These are phyloP conservation scores for Cinchona pubescens DNA, from an alignment of 257 asterid genomes.

Conservation along the genomic window DNA sequence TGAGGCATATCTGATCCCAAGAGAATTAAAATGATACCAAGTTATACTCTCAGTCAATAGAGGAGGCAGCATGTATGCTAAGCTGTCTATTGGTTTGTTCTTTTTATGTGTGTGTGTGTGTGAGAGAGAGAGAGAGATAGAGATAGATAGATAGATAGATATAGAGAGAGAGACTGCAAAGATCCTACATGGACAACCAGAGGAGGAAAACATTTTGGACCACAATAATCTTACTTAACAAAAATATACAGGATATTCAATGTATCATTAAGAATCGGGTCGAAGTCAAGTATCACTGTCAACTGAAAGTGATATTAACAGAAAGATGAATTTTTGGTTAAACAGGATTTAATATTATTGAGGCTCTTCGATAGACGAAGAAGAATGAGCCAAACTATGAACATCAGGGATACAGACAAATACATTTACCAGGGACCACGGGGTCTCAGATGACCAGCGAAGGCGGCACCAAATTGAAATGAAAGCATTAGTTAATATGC, in stretches of 20 bases:
- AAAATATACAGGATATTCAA: not conserved
- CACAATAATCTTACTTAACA: not conserved
- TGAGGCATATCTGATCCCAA: not conserved
- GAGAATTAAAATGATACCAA: not conserved
- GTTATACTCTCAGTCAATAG: not conserved
- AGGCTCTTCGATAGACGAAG: not conserved
- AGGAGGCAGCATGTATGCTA: not conserved
- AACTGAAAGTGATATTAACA: not conserved
- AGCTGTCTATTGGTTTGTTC: too few relatives aligned
- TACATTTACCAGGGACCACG: not conserved
- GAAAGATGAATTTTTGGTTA: not conserved
- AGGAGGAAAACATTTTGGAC: not conserved
- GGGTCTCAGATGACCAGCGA: constrained; percentile 2
- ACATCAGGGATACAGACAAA: not conserved
- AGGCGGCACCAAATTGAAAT: not conserved
- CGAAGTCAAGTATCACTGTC: not conserved
- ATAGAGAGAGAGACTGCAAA: not conserved
- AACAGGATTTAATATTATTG: not conserved
- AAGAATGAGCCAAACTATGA: not conserved
- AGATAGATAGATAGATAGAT: not conserved
- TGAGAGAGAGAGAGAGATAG: not conserved
- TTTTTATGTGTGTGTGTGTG: too few relatives aligned
- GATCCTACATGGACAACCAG: not conserved
- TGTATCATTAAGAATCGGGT: not conserved
- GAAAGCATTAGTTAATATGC: not conserved